Evolutionary conservation across 371 early-diverging fungal species (phyloP).

Genomic region (Haplosporangium sp.): DNA sequence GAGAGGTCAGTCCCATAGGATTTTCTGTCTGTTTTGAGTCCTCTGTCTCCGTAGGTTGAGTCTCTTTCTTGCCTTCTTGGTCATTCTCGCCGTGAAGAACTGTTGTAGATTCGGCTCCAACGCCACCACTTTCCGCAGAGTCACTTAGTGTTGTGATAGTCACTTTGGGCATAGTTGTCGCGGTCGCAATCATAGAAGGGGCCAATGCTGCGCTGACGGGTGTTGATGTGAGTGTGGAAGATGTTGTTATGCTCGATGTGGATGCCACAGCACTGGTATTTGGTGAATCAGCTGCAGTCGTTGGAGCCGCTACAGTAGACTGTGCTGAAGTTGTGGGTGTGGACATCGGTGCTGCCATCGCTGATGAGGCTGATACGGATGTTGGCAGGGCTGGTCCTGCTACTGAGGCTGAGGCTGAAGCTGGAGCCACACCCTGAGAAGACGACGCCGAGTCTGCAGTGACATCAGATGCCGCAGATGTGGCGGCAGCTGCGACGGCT

Average conservation of each 20-base stretch:
- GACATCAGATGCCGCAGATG: constrained; percentile 21
- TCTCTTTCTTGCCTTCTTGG: constrained; percentile 25
- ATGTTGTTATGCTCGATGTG: constrained; percentile 1
- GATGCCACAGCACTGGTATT: background rate
- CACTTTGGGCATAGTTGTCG: constrained; percentile 48
- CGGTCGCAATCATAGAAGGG: constrained; percentile 51
- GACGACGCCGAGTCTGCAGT: background rate
- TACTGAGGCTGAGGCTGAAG: constrained; percentile 8
- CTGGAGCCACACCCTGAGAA: constrained; percentile 1
- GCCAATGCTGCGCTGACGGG: constrained; percentile 22
- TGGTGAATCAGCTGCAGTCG: constrained; percentile 1
- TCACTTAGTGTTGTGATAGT: constrained; percentile 51
- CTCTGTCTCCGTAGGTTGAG: constrained; percentile 11
- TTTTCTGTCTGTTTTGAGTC: constrained; percentile 28
- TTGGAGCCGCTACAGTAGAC: background rate
- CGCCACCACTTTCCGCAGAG: constrained; percentile 23
- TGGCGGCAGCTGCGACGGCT: constrained; percentile 20
- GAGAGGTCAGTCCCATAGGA: constrained; percentile 53
- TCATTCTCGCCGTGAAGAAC: constrained; percentile 41
- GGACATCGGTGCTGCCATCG: background rate
- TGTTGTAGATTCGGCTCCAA: constrained; percentile 34
- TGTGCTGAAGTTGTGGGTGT: background rate
- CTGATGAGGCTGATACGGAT: constrained; percentile 4
- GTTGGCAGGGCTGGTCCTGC: constrained; percentile 4
- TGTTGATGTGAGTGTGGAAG: constrained; percentile 17